Conservation (phyloP, 2,329 filamentous ascomycete species). For the Shiraia sp. region DNA sequence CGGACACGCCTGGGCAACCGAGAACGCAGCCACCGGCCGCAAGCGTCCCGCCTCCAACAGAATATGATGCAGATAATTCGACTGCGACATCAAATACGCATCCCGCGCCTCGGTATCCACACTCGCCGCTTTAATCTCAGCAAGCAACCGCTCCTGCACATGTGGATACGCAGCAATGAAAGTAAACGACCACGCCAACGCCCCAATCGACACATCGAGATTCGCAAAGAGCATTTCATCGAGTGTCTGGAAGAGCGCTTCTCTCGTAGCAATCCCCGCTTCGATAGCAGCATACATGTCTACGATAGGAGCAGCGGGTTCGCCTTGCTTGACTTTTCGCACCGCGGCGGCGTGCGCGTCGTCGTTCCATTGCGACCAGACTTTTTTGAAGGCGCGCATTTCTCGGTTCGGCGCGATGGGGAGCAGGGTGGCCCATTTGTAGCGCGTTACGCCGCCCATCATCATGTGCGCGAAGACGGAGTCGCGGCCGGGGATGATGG, state of each 20-base stretch:
- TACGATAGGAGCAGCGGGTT: slow-evolving; percentile 9
- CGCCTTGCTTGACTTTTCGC: neutral
- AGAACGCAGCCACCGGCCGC: slow-evolving; percentile 47
- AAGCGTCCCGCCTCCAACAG: slow-evolving; percentile 49
- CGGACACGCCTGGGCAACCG: slow-evolving; percentile 47
- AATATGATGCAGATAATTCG: slow-evolving; percentile 6
- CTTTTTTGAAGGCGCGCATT: slow-evolving; percentile 15
- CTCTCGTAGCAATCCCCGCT: slow-evolving; percentile 6
- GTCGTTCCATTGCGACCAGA: slow-evolving; percentile 41
- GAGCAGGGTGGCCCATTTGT: slow-evolving; percentile 28
- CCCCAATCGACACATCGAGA: slow-evolving; percentile 52
- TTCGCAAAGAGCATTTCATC: slow-evolving; percentile 55
- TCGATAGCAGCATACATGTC: slow-evolving; percentile 12
- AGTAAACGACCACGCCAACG: slow-evolving; percentile 49
- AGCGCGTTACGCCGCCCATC: slow-evolving; percentile 41
- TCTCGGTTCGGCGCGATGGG: slow-evolving; percentile 28
- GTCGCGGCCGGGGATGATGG: slow-evolving; percentile 33
- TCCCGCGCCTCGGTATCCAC: neutral
- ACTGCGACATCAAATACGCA: slow-evolving; percentile 1
- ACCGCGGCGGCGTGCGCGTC: slow-evolving; percentile 6
- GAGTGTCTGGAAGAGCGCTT: slow-evolving; percentile 48
- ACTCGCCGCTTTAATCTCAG: slow-evolving; percentile 20
- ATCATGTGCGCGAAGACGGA: slow-evolving; percentile 42
- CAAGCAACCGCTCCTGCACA: slow-evolving; percentile 34
- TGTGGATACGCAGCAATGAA: slow-evolving; percentile 46